A percentile compares a stretch with the other conserved stretches of the same genome.
These are phyloP conservation scores for Arctium minus DNA, from an alignment of 129 eudicot genomes.

Conservation along the genomic window DNA sequence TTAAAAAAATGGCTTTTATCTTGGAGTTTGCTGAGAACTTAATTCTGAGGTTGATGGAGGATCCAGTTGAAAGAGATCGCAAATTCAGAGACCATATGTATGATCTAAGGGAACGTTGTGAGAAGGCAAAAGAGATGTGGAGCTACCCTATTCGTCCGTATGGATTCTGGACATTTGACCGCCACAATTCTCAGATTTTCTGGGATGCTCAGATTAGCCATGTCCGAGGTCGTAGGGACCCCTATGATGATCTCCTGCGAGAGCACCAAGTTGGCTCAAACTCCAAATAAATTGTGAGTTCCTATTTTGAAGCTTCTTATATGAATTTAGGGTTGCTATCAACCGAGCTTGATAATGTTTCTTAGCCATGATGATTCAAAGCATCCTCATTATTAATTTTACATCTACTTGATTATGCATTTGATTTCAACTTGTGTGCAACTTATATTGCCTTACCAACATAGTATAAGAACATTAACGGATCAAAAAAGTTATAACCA, in stretches of 20 bases:
- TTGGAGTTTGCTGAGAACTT: conserved; percentile 74
- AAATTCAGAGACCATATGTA: conserved; percentile 71
- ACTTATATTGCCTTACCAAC: not conserved
- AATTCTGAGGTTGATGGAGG: conserved; percentile 68
- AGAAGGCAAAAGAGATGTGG: conserved; percentile 75
- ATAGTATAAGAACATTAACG: not conserved
- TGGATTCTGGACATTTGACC: conserved; percentile 80
- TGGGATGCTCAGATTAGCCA: conserved; percentile 88
- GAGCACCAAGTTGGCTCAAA: conserved; percentile 18
- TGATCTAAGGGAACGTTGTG: conserved; percentile 39
- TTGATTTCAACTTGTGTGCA: not conserved
- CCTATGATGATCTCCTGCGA: conserved; percentile 65
- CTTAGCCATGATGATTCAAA: not conserved
- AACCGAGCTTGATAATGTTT: not conserved
- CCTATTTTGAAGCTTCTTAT: not conserved
- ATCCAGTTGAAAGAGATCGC: conserved; percentile 67
- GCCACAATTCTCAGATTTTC: conserved; percentile 68
- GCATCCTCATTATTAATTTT: too few species aligned
- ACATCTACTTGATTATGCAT: not conserved
- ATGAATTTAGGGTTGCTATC: not conserved
- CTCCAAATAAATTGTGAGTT: conserved; percentile 20
- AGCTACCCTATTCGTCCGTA: conserved; percentile 61
- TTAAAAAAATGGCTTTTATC: conserved; percentile 51
- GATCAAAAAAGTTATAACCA: not conserved
- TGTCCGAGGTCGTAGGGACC: conserved; percentile 72